Conservation (phyloP, 1,139 yeast species). For the Arxiozyma bovina region DNA sequence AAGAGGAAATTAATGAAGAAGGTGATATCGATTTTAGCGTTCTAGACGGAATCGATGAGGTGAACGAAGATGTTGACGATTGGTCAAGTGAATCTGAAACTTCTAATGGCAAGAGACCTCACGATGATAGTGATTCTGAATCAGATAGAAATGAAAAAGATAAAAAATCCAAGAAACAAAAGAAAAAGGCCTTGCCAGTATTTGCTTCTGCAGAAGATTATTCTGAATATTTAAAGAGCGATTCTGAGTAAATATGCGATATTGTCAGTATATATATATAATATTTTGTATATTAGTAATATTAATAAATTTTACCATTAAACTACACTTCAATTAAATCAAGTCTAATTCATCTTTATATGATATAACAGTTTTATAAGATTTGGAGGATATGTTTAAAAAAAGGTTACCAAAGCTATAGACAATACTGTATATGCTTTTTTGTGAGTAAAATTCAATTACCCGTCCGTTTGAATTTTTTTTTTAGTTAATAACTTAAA, state of each 20-base stretch:
- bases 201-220: slow-evolving; percentile 91
- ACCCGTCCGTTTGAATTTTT: too few species aligned
- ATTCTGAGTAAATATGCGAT: slow-evolving; percentile 38
- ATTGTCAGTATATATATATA: neutral
- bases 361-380: too few species aligned
- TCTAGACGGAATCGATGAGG: slow-evolving; percentile 2
- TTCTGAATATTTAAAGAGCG: slow-evolving; percentile 62
- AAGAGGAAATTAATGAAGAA: slow-evolving; percentile 23
- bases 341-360: too few species aligned
- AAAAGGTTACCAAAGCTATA: too few species aligned
- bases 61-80: slow-evolving; percentile 13
- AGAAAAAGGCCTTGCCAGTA: slow-evolving; percentile 45
- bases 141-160: slow-evolving; percentile 12
- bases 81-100: slow-evolving; percentile 13
- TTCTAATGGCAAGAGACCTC: slow-evolving; percentile 10
- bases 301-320: slow-evolving; percentile 11
- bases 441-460: too few species aligned
- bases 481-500: too few species aligned
- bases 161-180: slow-evolving; percentile 17
- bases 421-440: too few species aligned
- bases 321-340: neutral
- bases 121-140: slow-evolving; percentile 23
- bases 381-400: neutral
- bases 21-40: slow-evolving; percentile 8
- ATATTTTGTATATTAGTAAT: neutral